Base-by-base conservation (phyloP, 768 basidiomycete species). In the Leucocoprinus leucothites region DNA sequence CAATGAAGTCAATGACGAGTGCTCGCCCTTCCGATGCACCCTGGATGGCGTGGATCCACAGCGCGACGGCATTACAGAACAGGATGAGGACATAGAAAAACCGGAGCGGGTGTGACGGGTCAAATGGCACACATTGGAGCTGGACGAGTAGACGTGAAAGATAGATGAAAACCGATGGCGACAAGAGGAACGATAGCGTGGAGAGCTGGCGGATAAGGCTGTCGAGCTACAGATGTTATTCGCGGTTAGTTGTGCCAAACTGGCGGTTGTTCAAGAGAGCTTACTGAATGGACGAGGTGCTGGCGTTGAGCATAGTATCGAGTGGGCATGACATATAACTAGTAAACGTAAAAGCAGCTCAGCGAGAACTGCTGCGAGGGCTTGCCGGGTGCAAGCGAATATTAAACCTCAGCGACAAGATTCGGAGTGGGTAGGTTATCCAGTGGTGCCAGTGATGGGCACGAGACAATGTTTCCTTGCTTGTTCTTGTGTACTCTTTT, bases 1-100 rank as follows among this genome's bases (percentile, higher is more conserved):
- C 89, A 56, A 91, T 79, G 63, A 91, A 91, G 66, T 91, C 89
- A 57, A 92, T 81, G 31, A 92, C 68, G 63, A 90, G 69, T 9
- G 80, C 73, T 61, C 84, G 76, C n/a, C 83, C 82, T 53, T 85
- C 79, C 25, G 75, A 66, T 50, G 80, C 70, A 3, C 80, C 79
- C 36, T 75, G 67, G 26, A 72, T 74, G 52, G 78, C 73, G 61
- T 92, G 90, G 34, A 70, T 71, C 81, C 84, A 88, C 35, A 91
- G 57, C 59, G 76, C 80, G 28, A 82, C 76, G 34, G 72, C 58
- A 58, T 89, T 89, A 69, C 84, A 75, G 57, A 80, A 62, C 51
- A 84, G 59, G 59, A 88, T 73, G 61, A 86, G 70, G 59, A 72
- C 59, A 69, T 82, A 82, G 75, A 84, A 88, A 69, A 85, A 81